phyloP scores from a whole-genome alignment of 352 stramenopile genomes.

The Phytophthora pini region DNA sequence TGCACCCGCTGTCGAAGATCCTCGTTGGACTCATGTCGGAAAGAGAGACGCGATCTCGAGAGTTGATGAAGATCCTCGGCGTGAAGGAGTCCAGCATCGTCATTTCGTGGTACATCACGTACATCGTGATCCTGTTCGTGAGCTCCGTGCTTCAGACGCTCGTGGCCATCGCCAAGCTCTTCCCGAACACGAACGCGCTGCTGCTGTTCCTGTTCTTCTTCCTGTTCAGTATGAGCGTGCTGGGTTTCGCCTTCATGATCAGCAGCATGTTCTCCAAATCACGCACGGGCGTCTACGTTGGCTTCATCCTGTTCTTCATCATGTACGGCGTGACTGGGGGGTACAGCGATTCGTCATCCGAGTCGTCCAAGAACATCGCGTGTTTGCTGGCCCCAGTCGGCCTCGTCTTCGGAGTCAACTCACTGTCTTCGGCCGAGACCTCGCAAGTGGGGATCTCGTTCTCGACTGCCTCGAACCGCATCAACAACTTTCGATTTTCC shows the following conservation, averaged over 20 bases:
- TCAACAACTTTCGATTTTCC: slow-evolving; percentile 40
- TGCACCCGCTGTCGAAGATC: slow-evolving; percentile 41
- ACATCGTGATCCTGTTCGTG: slow-evolving; percentile 44
- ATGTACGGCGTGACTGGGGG: slow-evolving; percentile 32
- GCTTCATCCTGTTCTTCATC: slow-evolving; percentile 45
- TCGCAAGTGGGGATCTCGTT: slow-evolving; percentile 48
- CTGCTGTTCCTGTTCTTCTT: slow-evolving; percentile 42
- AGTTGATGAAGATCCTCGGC: slow-evolving; percentile 46
- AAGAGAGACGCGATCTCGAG: slow-evolving; percentile 36
- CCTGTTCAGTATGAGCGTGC: slow-evolving; percentile 40
- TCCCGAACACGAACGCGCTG: slow-evolving; percentile 34
- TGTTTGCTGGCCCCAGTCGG: slow-evolving; percentile 56
- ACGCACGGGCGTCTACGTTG: slow-evolving; percentile 41
- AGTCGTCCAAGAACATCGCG: slow-evolving; percentile 38
- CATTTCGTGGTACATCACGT: slow-evolving; percentile 53
- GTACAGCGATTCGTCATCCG: slow-evolving; percentile 60
- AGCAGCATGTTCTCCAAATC: slow-evolving; percentile 46
- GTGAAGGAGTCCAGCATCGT: slow-evolving; percentile 44
- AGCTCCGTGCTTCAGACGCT: slow-evolving; percentile 38
- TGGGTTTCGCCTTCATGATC: slow-evolving; percentile 42
- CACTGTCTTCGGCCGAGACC: slow-evolving; percentile 60
- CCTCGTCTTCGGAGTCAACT: slow-evolving; percentile 53
- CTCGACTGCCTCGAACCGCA: slow-evolving; percentile 46
- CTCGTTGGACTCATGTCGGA: slow-evolving; percentile 40
- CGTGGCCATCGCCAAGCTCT: slow-evolving; percentile 31